Conservation (phyloP, 192 early-diverging fungal species). For the Mortierella alpina region DNA sequence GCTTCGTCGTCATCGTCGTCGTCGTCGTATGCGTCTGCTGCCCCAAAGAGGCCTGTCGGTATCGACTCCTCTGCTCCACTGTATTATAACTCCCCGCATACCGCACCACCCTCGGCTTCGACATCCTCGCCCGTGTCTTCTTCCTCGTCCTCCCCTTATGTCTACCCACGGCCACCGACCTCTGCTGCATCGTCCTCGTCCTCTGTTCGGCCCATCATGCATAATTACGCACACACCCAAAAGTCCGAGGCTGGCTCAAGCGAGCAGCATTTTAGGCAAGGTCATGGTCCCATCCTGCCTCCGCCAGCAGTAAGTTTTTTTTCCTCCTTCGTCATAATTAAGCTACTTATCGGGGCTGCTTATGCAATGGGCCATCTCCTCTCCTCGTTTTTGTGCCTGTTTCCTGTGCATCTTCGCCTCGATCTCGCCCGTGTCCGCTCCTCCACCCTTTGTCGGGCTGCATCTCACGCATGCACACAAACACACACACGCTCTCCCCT, state of each 20-base stretch:
- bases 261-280: constrained; percentile 25
- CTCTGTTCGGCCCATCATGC: constrained; percentile 15
- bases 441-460: neutral
- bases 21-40: constrained; percentile 1
- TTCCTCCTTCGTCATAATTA: neutral
- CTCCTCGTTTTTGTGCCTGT: constrained; percentile 2
- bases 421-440: neutral
- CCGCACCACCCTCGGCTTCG: neutral
- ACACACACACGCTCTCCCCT: constrained; percentile 5
- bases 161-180: constrained; percentile 4
- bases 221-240: constrained; percentile 24
- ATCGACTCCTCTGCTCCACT: constrained; percentile 10
- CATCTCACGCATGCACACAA: neutral
- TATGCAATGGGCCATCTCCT: neutral
- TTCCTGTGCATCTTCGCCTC: neutral
- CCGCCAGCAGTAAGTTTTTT: constrained; percentile 48
- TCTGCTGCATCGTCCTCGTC: constrained; percentile 8
- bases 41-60: constrained; percentile 10
- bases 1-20: constrained; percentile 1
- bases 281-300: constrained; percentile 43
- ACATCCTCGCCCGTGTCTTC: constrained; percentile 14
- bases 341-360: neutral
- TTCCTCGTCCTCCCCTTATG: constrained; percentile 10
- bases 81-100: constrained; percentile 8
- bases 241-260: constrained; percentile 7